Evolutionary conservation across 139 green algal species (phyloP).

Genomic region (Diplosphaera chodatii): DNA sequence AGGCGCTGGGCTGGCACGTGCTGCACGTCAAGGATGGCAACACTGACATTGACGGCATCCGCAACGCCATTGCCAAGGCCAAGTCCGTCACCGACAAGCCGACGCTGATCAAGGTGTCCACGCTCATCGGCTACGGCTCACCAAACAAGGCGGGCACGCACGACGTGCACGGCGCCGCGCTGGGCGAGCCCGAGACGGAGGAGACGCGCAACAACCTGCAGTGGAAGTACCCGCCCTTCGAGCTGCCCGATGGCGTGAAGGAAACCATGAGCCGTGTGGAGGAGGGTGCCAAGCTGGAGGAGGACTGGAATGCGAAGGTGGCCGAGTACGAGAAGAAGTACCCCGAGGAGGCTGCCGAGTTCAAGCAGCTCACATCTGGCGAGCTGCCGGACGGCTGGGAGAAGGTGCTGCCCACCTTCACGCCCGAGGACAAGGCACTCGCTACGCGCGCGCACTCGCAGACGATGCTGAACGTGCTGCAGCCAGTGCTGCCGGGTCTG

Average conservation of each 20-base stretch:
- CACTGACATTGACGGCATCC: conserved; percentile 84
- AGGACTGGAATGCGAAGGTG: conserved; percentile 66
- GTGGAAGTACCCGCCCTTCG: conserved; percentile 89
- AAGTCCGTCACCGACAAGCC: conserved; percentile 91
- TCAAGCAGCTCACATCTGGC: conserved; percentile 67
- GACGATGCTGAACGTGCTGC: conserved; percentile 95
- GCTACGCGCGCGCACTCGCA: conserved; percentile 94
- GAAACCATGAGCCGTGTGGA: background rate
- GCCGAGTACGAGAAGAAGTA: conserved; percentile 67
- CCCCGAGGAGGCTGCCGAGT: conserved; percentile 76
- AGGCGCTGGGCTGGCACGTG: conserved; percentile 87
- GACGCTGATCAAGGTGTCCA: conserved; percentile 93
- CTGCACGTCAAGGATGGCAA: conserved; percentile 88
- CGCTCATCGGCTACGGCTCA: conserved; percentile 97
- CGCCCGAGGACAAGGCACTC: conserved; percentile 86
- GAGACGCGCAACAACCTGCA: conserved; percentile 92
- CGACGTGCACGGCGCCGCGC: conserved; percentile 93
- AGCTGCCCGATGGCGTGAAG: conserved; percentile 80
- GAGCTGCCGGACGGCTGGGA: conserved; percentile 84
- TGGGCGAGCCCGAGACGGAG: conserved; percentile 54
- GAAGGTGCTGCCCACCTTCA: conserved; percentile 82
- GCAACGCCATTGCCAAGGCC: conserved; percentile 63
- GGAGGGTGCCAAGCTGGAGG: conserved; percentile 55
- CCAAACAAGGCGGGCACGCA: conserved; percentile 98
- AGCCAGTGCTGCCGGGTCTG: conserved; percentile 83